phyloP scores from a whole-genome alignment of 257 asterid genomes.

The Gentiana macrophylla region DNA sequence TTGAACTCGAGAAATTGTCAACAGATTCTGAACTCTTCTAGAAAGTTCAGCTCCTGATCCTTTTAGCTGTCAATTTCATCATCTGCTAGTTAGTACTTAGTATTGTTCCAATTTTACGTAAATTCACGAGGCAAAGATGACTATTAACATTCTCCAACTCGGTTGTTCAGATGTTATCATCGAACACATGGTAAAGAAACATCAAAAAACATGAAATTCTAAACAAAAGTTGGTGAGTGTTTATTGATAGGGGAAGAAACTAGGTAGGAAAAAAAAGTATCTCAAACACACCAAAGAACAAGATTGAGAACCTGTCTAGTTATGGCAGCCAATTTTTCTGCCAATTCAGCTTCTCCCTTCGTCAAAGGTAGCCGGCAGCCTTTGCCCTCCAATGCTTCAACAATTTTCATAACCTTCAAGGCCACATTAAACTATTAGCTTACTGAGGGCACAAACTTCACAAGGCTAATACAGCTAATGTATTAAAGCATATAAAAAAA shows the following conservation, averaged over 20 bases:
- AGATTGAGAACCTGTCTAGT: conserved; percentile 61
- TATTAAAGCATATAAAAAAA: too few relatives aligned
- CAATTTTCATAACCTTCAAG: conserved; percentile 71
- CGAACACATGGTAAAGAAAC: too few relatives aligned
- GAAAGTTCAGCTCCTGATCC: conserved; percentile 96
- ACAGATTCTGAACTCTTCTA: conserved; percentile 84
- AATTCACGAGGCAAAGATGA: background rate
- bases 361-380: conserved; percentile 76
- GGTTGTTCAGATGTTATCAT: too few relatives aligned
- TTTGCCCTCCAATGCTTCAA: conserved; percentile 86
- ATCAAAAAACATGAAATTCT: too few relatives aligned
- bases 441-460: background rate
- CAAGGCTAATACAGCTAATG: too few relatives aligned
- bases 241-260: too few relatives aligned
- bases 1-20: conserved; percentile 63
- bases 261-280: conserved; percentile 1
- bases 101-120: conserved; percentile 7
- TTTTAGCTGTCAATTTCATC: conserved; percentile 45
- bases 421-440: conserved; percentile 5
- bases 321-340: conserved; percentile 71
- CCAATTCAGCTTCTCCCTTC: conserved; percentile 96
- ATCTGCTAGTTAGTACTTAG: conserved; percentile 15
- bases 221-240: too few relatives aligned
- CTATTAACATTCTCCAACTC: too few relatives aligned
- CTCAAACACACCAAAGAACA: conserved; percentile 2